Evolutionary conservation across 2,329 filamentous ascomycete genomes (phyloP).

Genomic region (Cytospora paraplurivora): DNA sequence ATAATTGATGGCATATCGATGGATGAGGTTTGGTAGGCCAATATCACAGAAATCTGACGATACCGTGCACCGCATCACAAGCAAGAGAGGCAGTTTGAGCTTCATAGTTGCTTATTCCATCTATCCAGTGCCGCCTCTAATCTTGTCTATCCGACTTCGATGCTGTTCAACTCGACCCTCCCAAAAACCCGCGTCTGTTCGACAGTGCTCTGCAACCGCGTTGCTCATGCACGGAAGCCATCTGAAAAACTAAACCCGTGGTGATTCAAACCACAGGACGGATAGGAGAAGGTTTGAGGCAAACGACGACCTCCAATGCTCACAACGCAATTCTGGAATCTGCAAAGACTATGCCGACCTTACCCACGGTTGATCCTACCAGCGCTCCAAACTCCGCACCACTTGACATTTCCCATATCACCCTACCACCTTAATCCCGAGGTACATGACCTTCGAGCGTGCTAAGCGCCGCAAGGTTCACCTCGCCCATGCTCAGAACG

Average conservation of each 20-base stretch:
- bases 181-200: neutral
- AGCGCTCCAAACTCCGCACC: neutral
- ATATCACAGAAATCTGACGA: too few relatives aligned
- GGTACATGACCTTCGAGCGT: slow-evolving; percentile 57
- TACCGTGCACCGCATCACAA: neutral
- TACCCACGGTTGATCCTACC: neutral
- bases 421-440: neutral
- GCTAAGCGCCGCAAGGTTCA: slow-evolving; percentile 59
- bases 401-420: neutral
- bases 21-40: too few relatives aligned
- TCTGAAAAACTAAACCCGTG: neutral
- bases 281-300: neutral
- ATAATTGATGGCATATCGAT: too few relatives aligned
- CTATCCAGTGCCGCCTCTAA: neutral
- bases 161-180: neutral
- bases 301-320: neutral
- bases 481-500: slow-evolving; percentile 49
- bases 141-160: neutral
- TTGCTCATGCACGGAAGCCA: neutral
- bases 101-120: neutral
- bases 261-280: neutral
- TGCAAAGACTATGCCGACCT: neutral
- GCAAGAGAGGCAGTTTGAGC: neutral
- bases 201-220: neutral
- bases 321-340: neutral